phyloP scores from a whole-genome alignment of 78 protist species.

The Dictyostelium capitatum region DNA sequence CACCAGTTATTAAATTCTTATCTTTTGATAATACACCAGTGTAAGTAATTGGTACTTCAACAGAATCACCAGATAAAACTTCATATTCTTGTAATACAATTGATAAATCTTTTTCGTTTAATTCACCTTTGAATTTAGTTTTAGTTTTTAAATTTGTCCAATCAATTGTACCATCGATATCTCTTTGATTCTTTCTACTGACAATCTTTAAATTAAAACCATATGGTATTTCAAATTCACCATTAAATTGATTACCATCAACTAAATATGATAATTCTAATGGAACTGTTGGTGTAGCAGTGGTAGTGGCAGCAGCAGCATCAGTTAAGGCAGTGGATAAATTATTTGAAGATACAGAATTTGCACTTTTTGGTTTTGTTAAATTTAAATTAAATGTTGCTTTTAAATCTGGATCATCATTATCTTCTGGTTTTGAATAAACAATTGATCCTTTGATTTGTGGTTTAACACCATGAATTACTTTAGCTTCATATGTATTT shows the following conservation, averaged over 20 bases:
- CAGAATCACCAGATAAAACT: conserved; percentile 52
- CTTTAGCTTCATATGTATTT: conserved; percentile 1
- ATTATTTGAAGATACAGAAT: background rate
- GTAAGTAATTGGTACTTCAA: conserved; percentile 50
- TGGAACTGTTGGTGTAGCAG: background rate
- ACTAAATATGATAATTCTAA: conserved; percentile 24
- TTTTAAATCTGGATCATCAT: background rate
- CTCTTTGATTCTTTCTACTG: conserved; percentile 21
- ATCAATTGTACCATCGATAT: conserved; percentile 51
- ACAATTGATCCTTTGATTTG: conserved; percentile 18
- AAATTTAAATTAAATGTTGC: conserved; percentile 4
- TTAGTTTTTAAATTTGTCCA: conserved; percentile 53
- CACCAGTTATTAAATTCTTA: background rate
- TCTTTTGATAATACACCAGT: conserved; percentile 13
- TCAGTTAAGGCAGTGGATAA: background rate
- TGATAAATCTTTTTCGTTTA: conserved; percentile 7
- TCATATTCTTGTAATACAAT: conserved; percentile 44
- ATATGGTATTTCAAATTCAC: conserved; percentile 11
- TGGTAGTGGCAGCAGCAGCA: background rate
- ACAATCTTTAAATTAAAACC: conserved; percentile 5
- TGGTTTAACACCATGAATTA: background rate
- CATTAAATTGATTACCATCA: conserved; percentile 42
- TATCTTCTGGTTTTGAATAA: background rate
- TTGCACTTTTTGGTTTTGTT: background rate
- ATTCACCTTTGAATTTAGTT: conserved; percentile 53